phyloP scores from a whole-genome alignment of 371 early-diverging fungal species.

The Apophysomyces ossiformis region DNA sequence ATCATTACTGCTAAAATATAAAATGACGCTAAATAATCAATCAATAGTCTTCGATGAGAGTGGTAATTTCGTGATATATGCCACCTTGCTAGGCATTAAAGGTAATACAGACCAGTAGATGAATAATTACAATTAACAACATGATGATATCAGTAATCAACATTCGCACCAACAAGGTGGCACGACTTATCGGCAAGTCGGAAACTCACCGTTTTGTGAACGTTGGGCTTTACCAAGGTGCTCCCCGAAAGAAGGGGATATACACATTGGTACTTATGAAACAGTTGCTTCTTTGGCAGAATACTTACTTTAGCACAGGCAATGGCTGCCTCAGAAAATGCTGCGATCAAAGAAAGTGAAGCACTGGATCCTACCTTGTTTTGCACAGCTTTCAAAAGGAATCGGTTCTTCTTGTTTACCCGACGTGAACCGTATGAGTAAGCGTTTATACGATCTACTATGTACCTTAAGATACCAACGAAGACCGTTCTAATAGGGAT shows the following conservation, averaged over 20 bases:
- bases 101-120: conserved; percentile 26
- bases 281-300: background rate
- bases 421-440: conserved; percentile 84
- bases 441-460: conserved; percentile 14
- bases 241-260: conserved; percentile 75
- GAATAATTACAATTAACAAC: background rate
- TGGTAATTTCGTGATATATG: conserved; percentile 86
- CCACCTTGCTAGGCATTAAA: conserved; percentile 94
- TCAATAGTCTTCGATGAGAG: conserved; percentile 89
- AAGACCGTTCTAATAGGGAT: conserved; percentile 32
- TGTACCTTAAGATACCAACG: background rate
- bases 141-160: conserved; percentile 64
- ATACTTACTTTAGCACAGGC: conserved; percentile 49
- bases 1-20: background rate
- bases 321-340: conserved; percentile 91
- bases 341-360: conserved; percentile 73
- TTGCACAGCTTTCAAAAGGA: conserved; percentile 87
- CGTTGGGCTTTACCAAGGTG: conserved; percentile 88
- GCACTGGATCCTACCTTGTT: conserved; percentile 86
- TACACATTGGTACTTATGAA: conserved; percentile 66
- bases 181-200: conserved; percentile 82
- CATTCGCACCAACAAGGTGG: conserved; percentile 83
- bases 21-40: background rate
- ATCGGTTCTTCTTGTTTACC: conserved; percentile 93
- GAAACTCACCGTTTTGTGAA: conserved; percentile 94